Conservation (phyloP, 495 filamentous ascomycete species). For the Sporormia fimetaria region DNA sequence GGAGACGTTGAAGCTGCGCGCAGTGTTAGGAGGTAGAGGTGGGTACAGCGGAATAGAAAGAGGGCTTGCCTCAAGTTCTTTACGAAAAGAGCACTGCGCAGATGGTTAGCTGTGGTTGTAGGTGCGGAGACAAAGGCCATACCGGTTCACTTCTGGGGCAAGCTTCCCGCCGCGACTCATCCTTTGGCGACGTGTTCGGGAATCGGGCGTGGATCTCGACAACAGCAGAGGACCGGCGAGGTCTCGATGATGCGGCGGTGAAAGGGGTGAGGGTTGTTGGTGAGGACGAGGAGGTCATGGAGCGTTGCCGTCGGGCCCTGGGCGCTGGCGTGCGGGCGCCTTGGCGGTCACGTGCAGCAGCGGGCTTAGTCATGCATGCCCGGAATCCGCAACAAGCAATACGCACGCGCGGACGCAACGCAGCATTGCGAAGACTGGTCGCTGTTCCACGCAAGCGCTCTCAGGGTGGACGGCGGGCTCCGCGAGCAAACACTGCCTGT, state of each 20-base stretch:
- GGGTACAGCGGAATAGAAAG: constrained; percentile 2
- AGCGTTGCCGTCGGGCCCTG: no score
- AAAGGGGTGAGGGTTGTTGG: no score
- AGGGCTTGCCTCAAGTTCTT: constrained; percentile 80
- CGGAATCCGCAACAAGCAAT: no score
- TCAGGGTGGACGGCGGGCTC: not conserved
- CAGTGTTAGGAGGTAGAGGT: constrained; percentile 1
- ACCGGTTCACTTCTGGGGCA: constrained; percentile 93
- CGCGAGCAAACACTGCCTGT: not conserved
- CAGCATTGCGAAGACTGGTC: no score
- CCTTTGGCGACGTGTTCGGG: constrained; percentile 36
- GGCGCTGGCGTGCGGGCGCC: no score
- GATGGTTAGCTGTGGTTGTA: constrained; percentile 20
- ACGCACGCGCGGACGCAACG: no score
- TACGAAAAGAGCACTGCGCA: constrained; percentile 80
- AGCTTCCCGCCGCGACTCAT: constrained; percentile 80
- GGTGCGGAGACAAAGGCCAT: constrained; percentile 32
- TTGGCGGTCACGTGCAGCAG: no score
- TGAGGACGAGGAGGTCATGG: no score
- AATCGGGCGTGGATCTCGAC: not conserved
- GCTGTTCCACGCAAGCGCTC: no score
- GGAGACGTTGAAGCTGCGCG: constrained; percentile 79
- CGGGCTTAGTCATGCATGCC: no score
- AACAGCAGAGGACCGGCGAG: not conserved
- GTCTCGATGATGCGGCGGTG: no score